These are phyloP conservation scores for Xylaria palmicola DNA, from an alignment of 495 filamentous ascomycete genomes.

Conservation along the genomic window DNA sequence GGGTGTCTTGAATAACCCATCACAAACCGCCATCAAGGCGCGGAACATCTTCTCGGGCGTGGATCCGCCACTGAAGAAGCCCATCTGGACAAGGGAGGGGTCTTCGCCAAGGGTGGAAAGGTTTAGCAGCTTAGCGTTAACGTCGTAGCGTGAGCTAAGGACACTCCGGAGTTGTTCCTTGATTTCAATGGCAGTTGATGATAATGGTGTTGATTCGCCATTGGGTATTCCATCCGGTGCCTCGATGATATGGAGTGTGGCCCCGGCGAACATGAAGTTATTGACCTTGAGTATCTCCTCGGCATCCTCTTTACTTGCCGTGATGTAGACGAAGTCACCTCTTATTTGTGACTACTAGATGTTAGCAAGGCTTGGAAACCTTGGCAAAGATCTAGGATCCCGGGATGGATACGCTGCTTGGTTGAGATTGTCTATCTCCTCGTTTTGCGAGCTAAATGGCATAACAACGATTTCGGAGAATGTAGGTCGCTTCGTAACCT, in stretches of 20 bases:
- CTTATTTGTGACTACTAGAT: slow-evolving; percentile 66
- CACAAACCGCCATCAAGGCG: slow-evolving; percentile 79
- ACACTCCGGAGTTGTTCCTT: slow-evolving; percentile 51
- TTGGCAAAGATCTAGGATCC: slow-evolving; percentile 46
- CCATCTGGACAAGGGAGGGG: slow-evolving; percentile 62
- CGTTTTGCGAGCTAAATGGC: slow-evolving; percentile 49
- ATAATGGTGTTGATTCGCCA: slow-evolving; percentile 26
- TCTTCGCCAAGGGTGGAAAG: slow-evolving; percentile 74
- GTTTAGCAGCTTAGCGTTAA: slow-evolving; percentile 69
- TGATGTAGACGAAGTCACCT: slow-evolving; percentile 68
- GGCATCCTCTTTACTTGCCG: slow-evolving; percentile 61
- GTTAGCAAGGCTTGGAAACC: slow-evolving; percentile 67
- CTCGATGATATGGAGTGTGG: slow-evolving; percentile 53
- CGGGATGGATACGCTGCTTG: slow-evolving; percentile 35
- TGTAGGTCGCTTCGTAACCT: slow-evolving; percentile 41
- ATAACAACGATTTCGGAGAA: slow-evolving; percentile 48
- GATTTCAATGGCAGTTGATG: slow-evolving; percentile 43
- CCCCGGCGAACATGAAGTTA: slow-evolving; percentile 63
- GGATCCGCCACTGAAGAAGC: slow-evolving; percentile 68
- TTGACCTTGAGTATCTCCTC: slow-evolving; percentile 61
- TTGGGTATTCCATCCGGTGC: slow-evolving; percentile 29
- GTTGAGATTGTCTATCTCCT: slow-evolving; percentile 45
- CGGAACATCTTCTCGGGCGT: slow-evolving; percentile 87
- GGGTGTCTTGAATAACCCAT: slow-evolving; percentile 63
- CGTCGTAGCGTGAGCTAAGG: slow-evolving; percentile 71